Evolutionary conservation across 495 filamentous ascomycete species (phyloP), one percentile per base, ranked within the genome.

Genomic region (Hapsidospora chrysogenum): DNA sequence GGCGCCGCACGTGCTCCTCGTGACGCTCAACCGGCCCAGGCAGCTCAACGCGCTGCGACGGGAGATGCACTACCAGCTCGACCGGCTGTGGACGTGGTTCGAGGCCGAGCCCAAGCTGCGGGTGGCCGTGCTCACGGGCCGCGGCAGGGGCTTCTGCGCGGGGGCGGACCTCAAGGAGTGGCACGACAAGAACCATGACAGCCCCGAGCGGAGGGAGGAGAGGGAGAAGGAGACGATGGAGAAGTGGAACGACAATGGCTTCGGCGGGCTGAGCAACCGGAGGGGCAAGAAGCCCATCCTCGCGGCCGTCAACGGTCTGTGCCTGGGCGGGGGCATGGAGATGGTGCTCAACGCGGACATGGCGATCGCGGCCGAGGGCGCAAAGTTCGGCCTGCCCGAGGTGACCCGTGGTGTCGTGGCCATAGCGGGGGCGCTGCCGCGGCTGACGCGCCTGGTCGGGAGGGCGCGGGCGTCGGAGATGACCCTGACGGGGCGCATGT

Each of bases 271-370:
- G 11, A 66, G 60, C 32, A 59, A 66, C 37, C 48, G 64, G 10
- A 41, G 42, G 4, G 70, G 65, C 17, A 73, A 70, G 50, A 78
- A 79, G 43, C 83, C 83, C 3, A 61, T 92, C 16, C 74, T 92
- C 41, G 76, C 79, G 3, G 83, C 82, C 3, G 76, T 89, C 11
- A 82, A 85, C 46, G 82, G 83, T 4, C 57, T 80, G 15, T 75
- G 74, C 21, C 60, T 78, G 22, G 83, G 83, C 21, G 83, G 78
- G 6, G 83, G 83, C 6, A 72, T 76, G 46, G 83, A 92, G 53
- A 80, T 84, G 54, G 60, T 70, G 6, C 54, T 78, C 2, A 86
- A 86, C 43, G 64, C 58, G 47, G 83, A 92, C 53, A 48, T 87
- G n/a, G 68, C 84, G 4, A 45, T 86, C 15, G 80, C 79, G 4